Percentiles rank a stretch among this genome's conserved stretches.
Conservation (phyloP, 2,329 filamentous ascomycete genomes). For the Arthrinium phaeospermum region DNA sequence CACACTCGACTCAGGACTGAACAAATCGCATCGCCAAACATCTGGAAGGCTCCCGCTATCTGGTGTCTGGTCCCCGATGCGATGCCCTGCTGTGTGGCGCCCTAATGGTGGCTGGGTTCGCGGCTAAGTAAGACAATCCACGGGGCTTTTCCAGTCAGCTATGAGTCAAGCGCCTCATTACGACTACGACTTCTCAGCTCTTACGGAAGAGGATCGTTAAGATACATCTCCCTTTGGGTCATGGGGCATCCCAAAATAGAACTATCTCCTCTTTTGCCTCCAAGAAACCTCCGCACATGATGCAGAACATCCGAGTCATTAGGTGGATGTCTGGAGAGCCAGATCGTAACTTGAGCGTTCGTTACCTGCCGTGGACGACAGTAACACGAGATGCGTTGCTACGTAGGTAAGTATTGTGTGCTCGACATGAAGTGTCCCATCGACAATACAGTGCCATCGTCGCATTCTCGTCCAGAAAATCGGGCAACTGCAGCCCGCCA, state of each 20-base stretch:
- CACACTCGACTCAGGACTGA: not conserved
- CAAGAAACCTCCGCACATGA: not conserved
- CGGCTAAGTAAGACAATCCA: constrained; percentile 5
- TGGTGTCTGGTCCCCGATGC: not conserved
- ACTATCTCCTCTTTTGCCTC: not conserved
- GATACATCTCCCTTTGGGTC: not conserved
- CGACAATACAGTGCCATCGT: not conserved
- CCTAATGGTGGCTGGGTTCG: not conserved
- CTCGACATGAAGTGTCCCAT: not conserved
- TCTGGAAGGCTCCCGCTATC: not conserved
- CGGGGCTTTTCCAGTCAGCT: not conserved
- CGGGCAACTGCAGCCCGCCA: not conserved
- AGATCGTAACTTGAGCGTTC: not conserved
- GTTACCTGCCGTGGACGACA: not conserved
- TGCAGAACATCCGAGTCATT: not conserved
- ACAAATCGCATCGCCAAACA: not conserved
- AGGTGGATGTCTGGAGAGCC: not conserved
- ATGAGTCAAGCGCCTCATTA: constrained; percentile 4
- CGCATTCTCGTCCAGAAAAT: not conserved
- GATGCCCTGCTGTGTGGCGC: not conserved
- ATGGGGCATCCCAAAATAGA: not conserved
- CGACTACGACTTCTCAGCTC: constrained; percentile 3
- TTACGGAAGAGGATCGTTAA: not conserved
- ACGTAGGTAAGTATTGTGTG: not conserved
- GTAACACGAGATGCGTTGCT: not conserved